These are phyloP conservation scores for Sarcocystis neurona DNA, from an alignment of 169 alveolate genomes.

Conservation along the genomic window DNA sequence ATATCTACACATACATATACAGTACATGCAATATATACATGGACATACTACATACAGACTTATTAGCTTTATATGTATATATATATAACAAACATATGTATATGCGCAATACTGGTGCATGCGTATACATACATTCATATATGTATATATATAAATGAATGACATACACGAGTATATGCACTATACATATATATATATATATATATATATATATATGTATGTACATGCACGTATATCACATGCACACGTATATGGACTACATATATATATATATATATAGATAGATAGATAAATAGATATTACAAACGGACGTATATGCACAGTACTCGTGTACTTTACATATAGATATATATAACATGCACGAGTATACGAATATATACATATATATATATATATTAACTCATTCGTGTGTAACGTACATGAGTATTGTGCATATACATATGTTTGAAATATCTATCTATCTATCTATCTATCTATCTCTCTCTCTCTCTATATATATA, in stretches of 20 bases:
- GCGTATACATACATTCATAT: too few species aligned
- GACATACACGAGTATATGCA: neutral
- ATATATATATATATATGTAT: neutral
- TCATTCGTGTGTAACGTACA: neutral
- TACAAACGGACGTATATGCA: too few species aligned
- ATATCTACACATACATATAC: too few species aligned
- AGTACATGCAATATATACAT: too few species aligned
- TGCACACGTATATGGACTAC: too few species aligned
- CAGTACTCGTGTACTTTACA: neutral
- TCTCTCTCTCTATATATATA: slow-evolving; percentile 16
- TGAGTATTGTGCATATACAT: neutral
- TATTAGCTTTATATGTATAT: too few species aligned
- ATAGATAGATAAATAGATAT: too few species aligned
- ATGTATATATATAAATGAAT: neutral
- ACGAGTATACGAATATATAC: neutral
- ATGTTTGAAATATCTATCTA: slow-evolving; percentile 48
- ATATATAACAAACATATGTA: too few species aligned
- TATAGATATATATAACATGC: neutral
- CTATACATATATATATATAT: neutral
- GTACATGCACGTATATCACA: neutral
- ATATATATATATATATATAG: too few species aligned
- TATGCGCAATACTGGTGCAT: too few species aligned
- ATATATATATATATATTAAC: too few species aligned
- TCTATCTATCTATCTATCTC: slow-evolving; percentile 45
- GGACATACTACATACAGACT: too few species aligned